A percentile compares a stretch with the other conserved stretches of the same genome.
Evolutionary conservation across 1,284 basidiomycete genomes (phyloP).

Genomic region (Thecaphora thlaspeos): DNA sequence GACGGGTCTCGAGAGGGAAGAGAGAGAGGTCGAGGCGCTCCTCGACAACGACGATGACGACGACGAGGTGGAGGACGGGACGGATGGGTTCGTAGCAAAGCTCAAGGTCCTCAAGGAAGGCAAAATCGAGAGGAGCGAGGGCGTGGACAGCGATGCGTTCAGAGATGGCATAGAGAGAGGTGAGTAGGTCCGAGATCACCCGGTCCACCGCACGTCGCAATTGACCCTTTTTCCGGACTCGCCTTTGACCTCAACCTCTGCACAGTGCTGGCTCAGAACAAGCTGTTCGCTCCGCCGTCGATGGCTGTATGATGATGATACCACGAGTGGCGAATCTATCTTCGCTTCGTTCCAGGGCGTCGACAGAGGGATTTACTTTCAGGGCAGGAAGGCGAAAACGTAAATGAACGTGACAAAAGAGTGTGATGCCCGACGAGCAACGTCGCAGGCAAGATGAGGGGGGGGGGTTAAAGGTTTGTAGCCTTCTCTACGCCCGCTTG

Average conservation of each 20-base stretch:
- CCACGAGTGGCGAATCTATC: too few species aligned
- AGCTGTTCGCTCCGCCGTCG: conserved; percentile 20
- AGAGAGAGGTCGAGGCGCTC: conserved; percentile 15
- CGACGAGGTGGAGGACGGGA: conserved; percentile 9
- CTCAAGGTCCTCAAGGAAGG: conserved; percentile 5
- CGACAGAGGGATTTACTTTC: too few species aligned
- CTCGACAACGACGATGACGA: background rate
- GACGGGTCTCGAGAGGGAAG: conserved; percentile 54
- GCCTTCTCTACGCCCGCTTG: conserved; percentile 43
- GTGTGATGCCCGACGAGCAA: too few species aligned
- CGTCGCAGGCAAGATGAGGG: too few species aligned
- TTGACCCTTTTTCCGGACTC: background rate
- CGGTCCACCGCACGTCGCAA: too few species aligned
- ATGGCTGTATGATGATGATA: conserved; percentile 3
- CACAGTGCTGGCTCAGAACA: conserved; percentile 31
- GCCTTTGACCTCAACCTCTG: background rate
- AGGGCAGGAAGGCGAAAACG: too few species aligned
- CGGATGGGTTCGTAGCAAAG: background rate
- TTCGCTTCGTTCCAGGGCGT: too few species aligned
- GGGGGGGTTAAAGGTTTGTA: too few species aligned
- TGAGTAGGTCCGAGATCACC: too few species aligned
- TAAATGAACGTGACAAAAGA: too few species aligned
- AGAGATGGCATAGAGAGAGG: conserved; percentile 37
- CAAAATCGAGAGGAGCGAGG: conserved; percentile 18
- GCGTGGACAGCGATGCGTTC: conserved; percentile 47